phyloP scores from a whole-genome alignment of 257 asterid species.

The Solanum infundibuliforme region DNA sequence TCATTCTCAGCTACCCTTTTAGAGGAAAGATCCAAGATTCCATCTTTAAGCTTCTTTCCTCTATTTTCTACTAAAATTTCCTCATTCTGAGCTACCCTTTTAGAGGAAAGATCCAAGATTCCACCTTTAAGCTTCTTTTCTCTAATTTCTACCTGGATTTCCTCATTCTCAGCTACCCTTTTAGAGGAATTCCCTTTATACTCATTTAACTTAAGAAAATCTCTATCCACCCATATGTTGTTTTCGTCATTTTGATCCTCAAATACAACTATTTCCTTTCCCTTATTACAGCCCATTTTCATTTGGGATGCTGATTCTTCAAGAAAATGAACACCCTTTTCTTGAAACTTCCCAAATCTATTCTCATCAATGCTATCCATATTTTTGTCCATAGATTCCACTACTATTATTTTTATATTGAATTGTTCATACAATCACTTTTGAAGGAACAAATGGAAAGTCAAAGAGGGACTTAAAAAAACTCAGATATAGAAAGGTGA shows the following conservation, averaged over 20 bases:
- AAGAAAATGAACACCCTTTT: background rate
- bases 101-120: constrained; percentile 52
- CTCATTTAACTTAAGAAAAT: constrained; percentile 67
- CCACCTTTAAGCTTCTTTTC: constrained; percentile 70
- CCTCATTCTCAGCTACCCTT: constrained; percentile 40
- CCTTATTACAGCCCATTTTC: background rate
- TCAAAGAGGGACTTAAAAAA: background rate
- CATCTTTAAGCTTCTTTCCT: constrained; percentile 64
- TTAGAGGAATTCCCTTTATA: constrained; percentile 39
- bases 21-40: constrained; percentile 54
- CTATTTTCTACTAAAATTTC: constrained; percentile 29
- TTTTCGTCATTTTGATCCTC: background rate
- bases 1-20: constrained; percentile 46
- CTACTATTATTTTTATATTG: background rate
- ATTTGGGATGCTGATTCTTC: background rate
- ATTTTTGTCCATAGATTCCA: background rate
- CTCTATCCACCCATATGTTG: constrained; percentile 54
- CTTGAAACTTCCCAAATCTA: background rate
- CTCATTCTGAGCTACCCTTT: constrained; percentile 42
- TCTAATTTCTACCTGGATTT: constrained; percentile 29
- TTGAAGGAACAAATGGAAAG: background rate
- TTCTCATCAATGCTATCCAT: background rate
- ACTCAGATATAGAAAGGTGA: background rate
- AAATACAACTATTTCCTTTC: background rate
- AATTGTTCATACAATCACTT: background rate